Evolutionary conservation across 345 rosid genomes (phyloP), one percentile per base, ranked within the genome.

Genomic region (Carallia brachiata): DNA sequence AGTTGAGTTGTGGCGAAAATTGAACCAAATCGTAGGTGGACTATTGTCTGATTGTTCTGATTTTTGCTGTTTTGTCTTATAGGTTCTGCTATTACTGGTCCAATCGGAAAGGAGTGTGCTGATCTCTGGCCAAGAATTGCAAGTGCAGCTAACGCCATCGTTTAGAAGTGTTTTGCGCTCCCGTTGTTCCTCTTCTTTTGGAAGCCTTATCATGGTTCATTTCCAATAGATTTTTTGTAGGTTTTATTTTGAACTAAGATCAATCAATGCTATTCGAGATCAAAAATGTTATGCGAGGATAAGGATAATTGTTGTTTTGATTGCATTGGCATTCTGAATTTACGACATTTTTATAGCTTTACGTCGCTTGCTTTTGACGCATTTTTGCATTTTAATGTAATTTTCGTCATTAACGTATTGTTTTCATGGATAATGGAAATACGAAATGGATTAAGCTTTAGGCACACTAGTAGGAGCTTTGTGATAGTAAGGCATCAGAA

Each of bases 121-220:
- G 96, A 92, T 83, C 74, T 92, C 32, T 90, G 98, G 98, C 96
- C 98, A 1, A 90, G 98, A 82, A 92, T 90, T 76, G 98, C 97
- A 15, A 92, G 97, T 67, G 98, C 98, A 52, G 96, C 97, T 0
- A 73, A 73, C 37, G 77, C 77, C n/a, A 73, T 73, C 8, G 77
- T 73, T 39, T 73, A 73, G 16, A 44, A 36, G 31, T 36, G 37
- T 17, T 44, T 8, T 13, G 1, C 34, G 13, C 8, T 58, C 10
- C 7, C 3, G 10, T 15, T 17, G 0, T 4, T 8, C 5, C 18
- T n/a, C 18, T 2, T n/a, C 13, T 16, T 17, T 55, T 54, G 52
- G 28, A 18, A 23, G 27, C 39, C 23, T 1, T 8, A 12, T 6
- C 48, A 4, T 52, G 4, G 19, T 6, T 8, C 50, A 27, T 9